Base-by-base conservation (phyloP, 176 grass and related monocot genomes). In the Otatea glauca region DNA sequence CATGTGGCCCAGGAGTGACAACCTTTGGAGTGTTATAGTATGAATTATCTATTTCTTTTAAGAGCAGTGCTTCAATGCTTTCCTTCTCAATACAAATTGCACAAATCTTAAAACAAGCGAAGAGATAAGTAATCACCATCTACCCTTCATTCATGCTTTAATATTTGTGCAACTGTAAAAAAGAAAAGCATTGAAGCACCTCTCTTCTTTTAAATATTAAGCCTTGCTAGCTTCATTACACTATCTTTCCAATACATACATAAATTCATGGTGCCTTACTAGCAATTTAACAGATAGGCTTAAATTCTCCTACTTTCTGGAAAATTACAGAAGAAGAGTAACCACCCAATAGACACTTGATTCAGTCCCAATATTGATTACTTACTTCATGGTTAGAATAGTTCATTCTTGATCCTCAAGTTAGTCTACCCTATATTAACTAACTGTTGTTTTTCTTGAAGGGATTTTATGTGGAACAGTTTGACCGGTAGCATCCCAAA, bases 381-480 rank as follows among this genome's bases (percentile, higher is more conserved):
- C 51, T 49, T 87, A 43, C 47, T 15, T 63, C 43, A 53, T 54
- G 41, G 15, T 51, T 88, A 50, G 39, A 81, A 9, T 45, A 76
- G 71, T 7, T 66, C 23, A 15, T 41, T 69, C 43, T 77, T 68
- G 53, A 65, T 20, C 65, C 50, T 84, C 29, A 35, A 74, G 17
- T 48, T 80, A 29, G 61, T 89, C 9, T 60, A 25, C 2, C 35
- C 15, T 83, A 83, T 69, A 63, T 27, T 50, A 78, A 83, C 75
- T 72, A 37, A 62, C 15, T 76, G 25, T 5, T 90, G 34, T 79
- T 85, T 82, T 75, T 75, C 77, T 77, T 92, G 68, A 89, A 98
- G 96, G 86, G 93, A 98, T 91, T 84, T 98, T 90, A 98, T 98
- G 96, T 98, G 96, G 96, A 98, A 98, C 69, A 58, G 68, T 9